Conservation (phyloP, 1,139 yeast genomes). For the Groenewaldozyma auringiensis region DNA sequence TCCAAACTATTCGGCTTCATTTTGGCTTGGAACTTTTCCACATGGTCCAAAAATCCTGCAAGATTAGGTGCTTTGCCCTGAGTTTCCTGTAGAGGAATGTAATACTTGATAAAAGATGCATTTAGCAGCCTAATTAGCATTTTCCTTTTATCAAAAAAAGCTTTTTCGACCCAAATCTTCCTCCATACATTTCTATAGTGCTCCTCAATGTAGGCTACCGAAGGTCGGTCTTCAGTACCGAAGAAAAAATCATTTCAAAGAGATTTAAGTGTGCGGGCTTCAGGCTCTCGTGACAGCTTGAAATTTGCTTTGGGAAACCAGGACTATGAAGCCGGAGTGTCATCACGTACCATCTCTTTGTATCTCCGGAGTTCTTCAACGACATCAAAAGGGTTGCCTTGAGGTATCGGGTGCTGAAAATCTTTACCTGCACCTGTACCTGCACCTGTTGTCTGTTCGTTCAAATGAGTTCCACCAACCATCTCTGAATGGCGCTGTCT, state of each 20-base stretch:
- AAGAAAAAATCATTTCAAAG: constrained; percentile 1
- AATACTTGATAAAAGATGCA: neutral
- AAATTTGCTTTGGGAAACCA: neutral
- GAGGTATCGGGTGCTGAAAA: neutral
- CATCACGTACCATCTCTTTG: neutral
- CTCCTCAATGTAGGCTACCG: neutral
- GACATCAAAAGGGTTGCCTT: neutral
- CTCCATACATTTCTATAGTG: neutral
- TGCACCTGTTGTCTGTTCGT: too few relatives aligned
- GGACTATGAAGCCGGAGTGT: neutral
- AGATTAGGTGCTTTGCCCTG: neutral
- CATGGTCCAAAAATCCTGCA: neutral
- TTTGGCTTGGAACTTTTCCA: neutral
- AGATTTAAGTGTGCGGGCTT: neutral
- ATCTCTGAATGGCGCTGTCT: too few relatives aligned
- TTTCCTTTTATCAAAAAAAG: neutral
- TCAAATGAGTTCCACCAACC: too few relatives aligned
- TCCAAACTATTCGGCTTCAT: neutral
- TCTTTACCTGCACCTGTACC: too few relatives aligned
- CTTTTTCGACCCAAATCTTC: too few relatives aligned
- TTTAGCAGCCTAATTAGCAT: neutral
- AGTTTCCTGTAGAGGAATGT: neutral
- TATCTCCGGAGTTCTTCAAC: neutral
- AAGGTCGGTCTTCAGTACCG: neutral
- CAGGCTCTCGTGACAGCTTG: neutral